A percentile compares a stretch with the other conserved stretches of the same genome.
phyloP scores from a whole-genome alignment of 2,329 filamentous ascomycete genomes.

The Epichloe coenophiala region DNA sequence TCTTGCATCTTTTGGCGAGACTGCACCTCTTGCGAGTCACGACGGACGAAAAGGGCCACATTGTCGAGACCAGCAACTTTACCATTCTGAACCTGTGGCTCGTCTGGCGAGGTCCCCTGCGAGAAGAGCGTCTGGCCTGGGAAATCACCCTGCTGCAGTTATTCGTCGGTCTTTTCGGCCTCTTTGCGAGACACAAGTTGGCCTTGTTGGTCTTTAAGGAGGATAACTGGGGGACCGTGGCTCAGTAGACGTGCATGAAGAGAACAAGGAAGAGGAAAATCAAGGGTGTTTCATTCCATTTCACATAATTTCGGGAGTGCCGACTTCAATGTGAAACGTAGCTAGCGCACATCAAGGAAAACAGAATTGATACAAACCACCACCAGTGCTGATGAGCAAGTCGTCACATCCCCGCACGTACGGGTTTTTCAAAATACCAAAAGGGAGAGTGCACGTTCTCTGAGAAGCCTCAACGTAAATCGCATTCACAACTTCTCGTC shows the following conservation, averaged over 20 bases:
- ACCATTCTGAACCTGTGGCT: slow-evolving; percentile 94
- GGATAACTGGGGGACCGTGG: slow-evolving; percentile 54
- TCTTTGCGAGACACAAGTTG: slow-evolving; percentile 75
- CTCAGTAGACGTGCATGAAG: slow-evolving; percentile 4
- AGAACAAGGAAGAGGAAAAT: no score
- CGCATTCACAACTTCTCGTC: no score
- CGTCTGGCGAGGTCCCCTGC: slow-evolving; percentile 83
- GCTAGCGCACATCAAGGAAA: no score
- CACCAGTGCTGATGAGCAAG: no score
- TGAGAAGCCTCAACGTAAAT: no score
- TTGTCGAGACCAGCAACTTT: slow-evolving; percentile 75
- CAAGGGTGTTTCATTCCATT: not conserved
- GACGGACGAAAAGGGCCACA: slow-evolving; percentile 52
- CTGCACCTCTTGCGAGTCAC: slow-evolving; percentile 56
- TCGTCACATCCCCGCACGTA: no score
- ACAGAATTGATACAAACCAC: no score
- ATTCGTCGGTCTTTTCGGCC: slow-evolving; percentile 60
- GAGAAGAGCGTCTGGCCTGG: slow-evolving; percentile 69
- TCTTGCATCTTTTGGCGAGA: slow-evolving; percentile 53
- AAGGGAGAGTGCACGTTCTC: no score
- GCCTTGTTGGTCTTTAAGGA: slow-evolving; percentile 80
- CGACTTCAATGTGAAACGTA: no score
- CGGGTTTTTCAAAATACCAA: no score
- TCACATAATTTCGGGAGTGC: not conserved
- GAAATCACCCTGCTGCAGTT: slow-evolving; percentile 73